phyloP scores from a whole-genome alignment of 2,329 filamentous ascomycete species.

The Conoideocrella luteorostrata region DNA sequence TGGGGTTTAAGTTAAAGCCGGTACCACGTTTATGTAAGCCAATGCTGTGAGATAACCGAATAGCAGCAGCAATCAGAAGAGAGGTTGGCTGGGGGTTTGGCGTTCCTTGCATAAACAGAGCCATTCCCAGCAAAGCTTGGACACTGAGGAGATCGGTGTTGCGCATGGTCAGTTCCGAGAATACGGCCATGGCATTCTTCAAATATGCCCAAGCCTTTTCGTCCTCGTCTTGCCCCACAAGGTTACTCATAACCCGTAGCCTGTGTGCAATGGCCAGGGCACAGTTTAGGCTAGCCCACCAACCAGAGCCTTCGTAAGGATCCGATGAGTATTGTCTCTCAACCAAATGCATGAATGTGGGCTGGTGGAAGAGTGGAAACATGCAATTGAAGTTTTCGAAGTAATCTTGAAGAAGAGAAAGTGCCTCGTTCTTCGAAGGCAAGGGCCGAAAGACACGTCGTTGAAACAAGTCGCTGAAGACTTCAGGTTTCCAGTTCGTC shows the following conservation, averaged over 20 bases:
- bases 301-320: slow-evolving; percentile 90
- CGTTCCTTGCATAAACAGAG: slow-evolving; percentile 90
- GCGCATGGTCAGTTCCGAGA: slow-evolving; percentile 88
- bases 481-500: slow-evolving; percentile 97
- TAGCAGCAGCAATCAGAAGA: slow-evolving; percentile 82
- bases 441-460: slow-evolving; percentile 77
- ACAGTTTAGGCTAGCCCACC: slow-evolving; percentile 97
- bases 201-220: slow-evolving; percentile 91
- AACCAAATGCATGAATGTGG: slow-evolving; percentile 96
- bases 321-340: slow-evolving; percentile 89
- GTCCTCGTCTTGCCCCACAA: slow-evolving; percentile 85
- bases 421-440: slow-evolving; percentile 78
- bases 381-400: slow-evolving; percentile 99
- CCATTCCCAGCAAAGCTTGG: slow-evolving; percentile 88
- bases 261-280: slow-evolving; percentile 89
- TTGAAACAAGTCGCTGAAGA: slow-evolving; percentile 87
- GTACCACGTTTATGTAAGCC: slow-evolving; percentile 90
- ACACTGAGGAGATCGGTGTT: slow-evolving; percentile 94
- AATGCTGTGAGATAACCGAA: slow-evolving; percentile 86
- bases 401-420: slow-evolving; percentile 85
- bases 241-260: slow-evolving; percentile 88
- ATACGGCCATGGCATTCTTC: slow-evolving; percentile 92
- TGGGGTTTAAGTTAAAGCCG: slow-evolving; percentile 85
- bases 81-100: slow-evolving; percentile 94
- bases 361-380: slow-evolving; percentile 95